Base-by-base conservation (phyloP, 257 asterid genomes). In the Salvia rosmarinus region DNA sequence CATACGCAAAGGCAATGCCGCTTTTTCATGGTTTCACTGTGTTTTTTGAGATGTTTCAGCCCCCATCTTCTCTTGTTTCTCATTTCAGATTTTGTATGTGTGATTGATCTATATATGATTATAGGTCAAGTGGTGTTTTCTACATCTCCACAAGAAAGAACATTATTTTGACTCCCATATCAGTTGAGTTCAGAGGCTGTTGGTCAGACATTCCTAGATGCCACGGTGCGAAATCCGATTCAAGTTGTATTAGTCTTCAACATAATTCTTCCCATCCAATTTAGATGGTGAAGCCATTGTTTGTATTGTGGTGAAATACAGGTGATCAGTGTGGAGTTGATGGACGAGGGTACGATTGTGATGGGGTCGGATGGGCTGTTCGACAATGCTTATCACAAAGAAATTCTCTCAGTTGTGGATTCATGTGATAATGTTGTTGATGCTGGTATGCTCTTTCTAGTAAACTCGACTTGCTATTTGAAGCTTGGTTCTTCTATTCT, bases 291-390 rank as follows among this genome's bases (percentile, higher is more conserved):
- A 28, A 13, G 11, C 39, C 51, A 52, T 59, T 43, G 7, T 54
- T 64, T n/a, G 19, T 14, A n/a, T 20, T 35, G 17, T 12, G 71
- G 4, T 80, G 64, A 50, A 77, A 57, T 73, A 14, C 84, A 92
- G 96, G 91, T 90, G 35, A 84, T 82, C 17, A 88, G 70, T 3
- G 92, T 92, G 61, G 95, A 88, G 78, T 62, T 92, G 75, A 75
- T 84, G 78, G 87, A 85, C 73, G 96, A 87, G 76, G 96, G 90
- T 67, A 81, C 70, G 0, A 75, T 92, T 12, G 84, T 92, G 54
- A 83, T 92, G 87, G 98, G 96, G 19, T 81, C 96, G 1, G 96
- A 90, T 59, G 98, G 98, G 58, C 96, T 92, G 7, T 92, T 92
- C 44, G 98, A 92, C 69, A 92, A 90, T 66, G 80, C 83, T 56